Evolutionary conservation across 2,329 filamentous ascomycete species (phyloP).

Genomic region (Coniochaeta prunicola): DNA sequence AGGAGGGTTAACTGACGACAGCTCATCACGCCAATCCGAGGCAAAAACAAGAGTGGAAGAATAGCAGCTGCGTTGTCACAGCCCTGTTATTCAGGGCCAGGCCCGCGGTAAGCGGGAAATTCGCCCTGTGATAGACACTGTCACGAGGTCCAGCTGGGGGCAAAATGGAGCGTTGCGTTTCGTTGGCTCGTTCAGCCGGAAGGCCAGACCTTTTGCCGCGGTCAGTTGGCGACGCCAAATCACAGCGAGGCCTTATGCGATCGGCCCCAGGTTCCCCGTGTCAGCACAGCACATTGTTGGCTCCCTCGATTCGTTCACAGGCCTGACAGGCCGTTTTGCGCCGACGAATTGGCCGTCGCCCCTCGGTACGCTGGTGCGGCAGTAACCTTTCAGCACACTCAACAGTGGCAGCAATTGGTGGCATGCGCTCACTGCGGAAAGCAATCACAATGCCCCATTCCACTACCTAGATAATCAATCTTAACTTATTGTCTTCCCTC

Average conservation of each 20-base stretch:
- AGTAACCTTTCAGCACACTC: not conserved
- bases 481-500: not conserved
- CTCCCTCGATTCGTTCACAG: conserved; percentile 15
- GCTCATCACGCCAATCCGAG: not conserved
- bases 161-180: not conserved
- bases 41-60: not conserved
- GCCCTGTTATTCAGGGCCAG: not conserved
- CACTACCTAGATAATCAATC: not conserved
- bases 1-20: not conserved
- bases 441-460: not conserved
- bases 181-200: not conserved
- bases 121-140: not conserved
- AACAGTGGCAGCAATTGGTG: not conserved
- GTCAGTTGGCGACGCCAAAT: not conserved
- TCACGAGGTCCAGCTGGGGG: conserved; percentile 3
- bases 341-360: conserved; percentile 13
- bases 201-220: conserved; percentile 1
- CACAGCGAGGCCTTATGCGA: not conserved
- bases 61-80: not conserved
- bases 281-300: conserved; percentile 4
- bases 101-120: conserved; percentile 1
- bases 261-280: not conserved
- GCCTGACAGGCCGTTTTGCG: conserved; percentile 9
- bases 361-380: not conserved
- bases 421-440: not conserved